Evolutionary conservation across 768 basidiomycete genomes (phyloP).

Genomic region (Leccinum arenicola): DNA sequence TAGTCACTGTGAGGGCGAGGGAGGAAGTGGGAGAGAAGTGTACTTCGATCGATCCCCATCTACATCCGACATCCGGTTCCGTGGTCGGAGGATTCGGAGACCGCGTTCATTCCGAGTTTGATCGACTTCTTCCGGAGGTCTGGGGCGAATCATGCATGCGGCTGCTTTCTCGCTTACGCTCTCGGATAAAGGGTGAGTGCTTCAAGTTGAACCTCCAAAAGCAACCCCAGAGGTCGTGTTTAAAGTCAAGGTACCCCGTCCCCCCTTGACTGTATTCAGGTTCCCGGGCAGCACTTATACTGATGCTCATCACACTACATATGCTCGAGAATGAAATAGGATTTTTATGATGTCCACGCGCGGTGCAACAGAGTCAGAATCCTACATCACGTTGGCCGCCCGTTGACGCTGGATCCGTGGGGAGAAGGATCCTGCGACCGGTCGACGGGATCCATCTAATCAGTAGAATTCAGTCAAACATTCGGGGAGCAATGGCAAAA

Average conservation of each 20-base stretch:
- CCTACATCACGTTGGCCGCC: conserved; percentile 23
- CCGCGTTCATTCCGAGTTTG: no score
- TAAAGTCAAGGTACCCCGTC: not conserved
- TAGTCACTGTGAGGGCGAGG: no score
- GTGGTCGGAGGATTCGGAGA: no score
- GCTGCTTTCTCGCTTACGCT: not conserved
- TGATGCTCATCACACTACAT: not conserved
- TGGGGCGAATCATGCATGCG: not conserved
- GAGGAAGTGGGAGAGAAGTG: no score
- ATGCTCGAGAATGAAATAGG: not conserved
- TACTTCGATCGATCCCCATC: no score
- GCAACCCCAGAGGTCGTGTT: no score
- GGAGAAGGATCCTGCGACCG: conserved; percentile 21
- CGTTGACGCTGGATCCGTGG: conserved; percentile 22
- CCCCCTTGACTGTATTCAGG: not conserved
- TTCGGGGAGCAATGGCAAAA: not conserved
- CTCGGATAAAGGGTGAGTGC: not conserved
- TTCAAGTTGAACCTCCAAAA: not conserved
- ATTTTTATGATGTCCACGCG: not conserved
- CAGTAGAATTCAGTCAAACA: not conserved
- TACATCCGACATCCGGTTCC: no score
- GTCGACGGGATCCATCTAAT: conserved; percentile 13
- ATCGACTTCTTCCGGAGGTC: no score
- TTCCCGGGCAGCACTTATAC: not conserved
- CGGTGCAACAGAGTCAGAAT: not conserved